phyloP scores from a whole-genome alignment of 164 flowering plant species.

The Berberis thunbergii region DNA sequence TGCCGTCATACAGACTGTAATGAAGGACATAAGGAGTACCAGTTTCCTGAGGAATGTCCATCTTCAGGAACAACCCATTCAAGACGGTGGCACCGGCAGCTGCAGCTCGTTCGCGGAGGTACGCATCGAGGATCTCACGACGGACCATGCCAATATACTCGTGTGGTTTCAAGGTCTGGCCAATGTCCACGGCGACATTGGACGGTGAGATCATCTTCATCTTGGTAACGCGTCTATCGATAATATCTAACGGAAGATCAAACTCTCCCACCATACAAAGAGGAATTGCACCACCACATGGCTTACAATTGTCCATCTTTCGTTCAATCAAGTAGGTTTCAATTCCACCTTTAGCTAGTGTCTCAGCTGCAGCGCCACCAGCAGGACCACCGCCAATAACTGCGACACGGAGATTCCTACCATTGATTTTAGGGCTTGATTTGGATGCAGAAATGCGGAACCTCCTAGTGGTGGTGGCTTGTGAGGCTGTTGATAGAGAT shows the following conservation, averaged over 20 bases:
- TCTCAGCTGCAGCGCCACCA: conserved; percentile 84
- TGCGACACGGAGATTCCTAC: conserved; percentile 81
- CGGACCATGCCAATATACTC: conserved; percentile 98
- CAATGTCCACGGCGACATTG: conserved; percentile 91
- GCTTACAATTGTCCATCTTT: conserved; percentile 93
- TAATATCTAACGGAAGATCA: conserved; percentile 84
- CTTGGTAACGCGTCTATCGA: conserved; percentile 84
- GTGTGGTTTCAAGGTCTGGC: conserved; percentile 74
- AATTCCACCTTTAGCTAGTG: conserved; percentile 79
- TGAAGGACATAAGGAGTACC: conserved; percentile 52
- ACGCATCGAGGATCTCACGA: conserved; percentile 76
- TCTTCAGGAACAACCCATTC: conserved; percentile 67
- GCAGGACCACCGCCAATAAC: conserved; percentile 95
- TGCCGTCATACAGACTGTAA: conserved; percentile 48
- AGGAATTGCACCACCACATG: conserved; percentile 98
- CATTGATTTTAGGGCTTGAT: conserved; percentile 59
- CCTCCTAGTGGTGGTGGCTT: not conserved
- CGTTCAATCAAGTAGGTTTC: conserved; percentile 82
- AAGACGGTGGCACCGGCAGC: conserved; percentile 55
- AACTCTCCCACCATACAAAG: conserved; percentile 97
- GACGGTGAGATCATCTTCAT: conserved; percentile 99
- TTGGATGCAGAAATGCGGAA: conserved; percentile 36
- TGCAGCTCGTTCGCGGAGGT: conserved; percentile 63
- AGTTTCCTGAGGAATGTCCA: conserved; percentile 49
- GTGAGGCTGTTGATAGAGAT: conserved; percentile 4